Evolutionary conservation across 2,329 filamentous ascomycete species (phyloP).

Genomic region (Phaeophleospora eucalypticola): DNA sequence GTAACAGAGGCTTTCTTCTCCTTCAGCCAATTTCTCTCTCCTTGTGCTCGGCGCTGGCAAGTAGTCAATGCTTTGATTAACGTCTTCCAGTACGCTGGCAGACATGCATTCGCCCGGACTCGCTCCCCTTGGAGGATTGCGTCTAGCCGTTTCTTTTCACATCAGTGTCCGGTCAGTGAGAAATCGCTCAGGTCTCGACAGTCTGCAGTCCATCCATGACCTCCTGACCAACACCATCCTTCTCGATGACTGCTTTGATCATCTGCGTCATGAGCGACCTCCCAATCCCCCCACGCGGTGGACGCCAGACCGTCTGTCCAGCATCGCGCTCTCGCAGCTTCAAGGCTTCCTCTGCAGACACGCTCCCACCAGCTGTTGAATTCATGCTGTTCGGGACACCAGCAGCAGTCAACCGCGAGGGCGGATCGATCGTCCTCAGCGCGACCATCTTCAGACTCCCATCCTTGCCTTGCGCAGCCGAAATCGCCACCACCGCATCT

Average conservation of each 20-base stretch:
- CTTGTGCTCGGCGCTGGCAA: no score
- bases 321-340: conserved; percentile 49
- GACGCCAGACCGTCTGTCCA: conserved; percentile 67
- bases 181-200: conserved; percentile 56
- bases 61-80: no score
- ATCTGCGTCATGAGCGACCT: conserved; percentile 68
- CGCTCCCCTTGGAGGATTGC: no score
- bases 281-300: conserved; percentile 78
- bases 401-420: conserved; percentile 46
- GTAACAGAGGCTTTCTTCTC: no score
- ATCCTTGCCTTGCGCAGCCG: conserved; percentile 51
- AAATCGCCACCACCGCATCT: conserved; percentile 82
- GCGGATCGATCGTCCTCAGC: conserved; percentile 48
- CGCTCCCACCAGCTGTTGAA: conserved; percentile 40
- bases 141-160: no score
- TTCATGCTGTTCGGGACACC: conserved; percentile 47
- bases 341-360: conserved; percentile 38
- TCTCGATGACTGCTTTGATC: conserved; percentile 70
- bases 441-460: conserved; percentile 35
- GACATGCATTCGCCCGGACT: no score
- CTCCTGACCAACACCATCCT: conserved; percentile 78
- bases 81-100: no score
- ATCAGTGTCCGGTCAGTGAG: no score
- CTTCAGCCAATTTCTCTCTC: no score
- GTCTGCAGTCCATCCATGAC: conserved; percentile 75